Evolutionary conservation across 306 rosid species (phyloP).

Genomic region (Hippophae gyantsensis): DNA sequence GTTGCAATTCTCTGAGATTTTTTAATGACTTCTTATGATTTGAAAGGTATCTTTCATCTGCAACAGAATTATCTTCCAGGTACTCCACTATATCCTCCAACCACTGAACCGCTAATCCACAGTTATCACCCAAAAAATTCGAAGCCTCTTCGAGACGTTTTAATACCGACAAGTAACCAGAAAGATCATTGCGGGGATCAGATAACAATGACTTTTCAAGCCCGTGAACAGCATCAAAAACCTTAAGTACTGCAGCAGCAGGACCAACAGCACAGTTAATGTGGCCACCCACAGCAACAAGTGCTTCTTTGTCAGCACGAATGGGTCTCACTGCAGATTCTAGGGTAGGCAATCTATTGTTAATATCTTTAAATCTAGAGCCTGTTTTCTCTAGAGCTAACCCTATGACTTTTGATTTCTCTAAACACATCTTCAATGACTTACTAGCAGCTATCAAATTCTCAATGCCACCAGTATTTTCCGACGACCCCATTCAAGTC

Average conservation of each 20-base stretch:
- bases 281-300: constrained; percentile 82
- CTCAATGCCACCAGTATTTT: constrained; percentile 32
- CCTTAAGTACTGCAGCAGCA: constrained; percentile 95
- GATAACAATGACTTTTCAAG: constrained; percentile 81
- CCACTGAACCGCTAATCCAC: constrained; percentile 94
- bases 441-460: constrained; percentile 55
- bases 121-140: constrained; percentile 72
- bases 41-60: constrained; percentile 54
- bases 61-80: constrained; percentile 72
- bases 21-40: constrained; percentile 66
- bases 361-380: constrained; percentile 62
- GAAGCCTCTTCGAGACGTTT: constrained; percentile 96
- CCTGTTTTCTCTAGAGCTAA: constrained; percentile 71
- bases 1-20: constrained; percentile 54
- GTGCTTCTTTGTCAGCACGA: constrained; percentile 82
- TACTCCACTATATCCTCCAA: constrained; percentile 97
- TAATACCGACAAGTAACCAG: constrained; percentile 75
- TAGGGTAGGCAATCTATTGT: constrained; percentile 59
- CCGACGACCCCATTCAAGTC: constrained; percentile 53
- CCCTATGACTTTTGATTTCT: constrained; percentile 65
- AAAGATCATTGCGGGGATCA: constrained; percentile 73
- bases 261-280: constrained; percentile 96
- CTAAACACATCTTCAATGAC: constrained; percentile 71
- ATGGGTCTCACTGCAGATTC: constrained; percentile 84
- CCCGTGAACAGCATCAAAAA: constrained; percentile 97